A percentile compares a stretch with the other conserved stretches of the same genome.
phyloP scores from a whole-genome alignment of 179 eudicot species.

The Vitellaria paradoxa region DNA sequence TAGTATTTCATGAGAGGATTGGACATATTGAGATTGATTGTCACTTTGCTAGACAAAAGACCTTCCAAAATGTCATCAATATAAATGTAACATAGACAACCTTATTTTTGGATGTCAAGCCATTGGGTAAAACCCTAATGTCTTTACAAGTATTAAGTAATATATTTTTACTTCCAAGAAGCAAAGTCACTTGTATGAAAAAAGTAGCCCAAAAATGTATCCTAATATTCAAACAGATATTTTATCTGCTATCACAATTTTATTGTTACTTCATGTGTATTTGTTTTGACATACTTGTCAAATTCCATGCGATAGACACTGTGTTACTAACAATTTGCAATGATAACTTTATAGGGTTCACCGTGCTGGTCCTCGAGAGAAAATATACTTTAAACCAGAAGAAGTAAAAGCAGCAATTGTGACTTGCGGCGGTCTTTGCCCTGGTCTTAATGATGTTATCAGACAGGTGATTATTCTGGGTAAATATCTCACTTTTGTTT shows the following conservation, averaged over 20 bases:
- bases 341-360: conserved; percentile 63
- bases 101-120: too few relatives aligned
- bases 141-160: too few relatives aligned
- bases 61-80: too few relatives aligned
- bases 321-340: not conserved
- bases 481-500: not conserved
- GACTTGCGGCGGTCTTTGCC: conserved; percentile 98
- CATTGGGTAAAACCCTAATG: too few relatives aligned
- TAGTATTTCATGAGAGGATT: too few relatives aligned
- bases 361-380: conserved; percentile 95
- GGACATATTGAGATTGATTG: too few relatives aligned
- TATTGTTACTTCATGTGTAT: not conserved
- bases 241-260: not conserved
- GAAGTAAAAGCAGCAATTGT: conserved; percentile 96
- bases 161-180: too few relatives aligned
- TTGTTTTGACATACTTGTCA: too few relatives aligned
- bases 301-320: not conserved
- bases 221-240: not conserved
- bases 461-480: conserved; percentile 56
- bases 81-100: too few relatives aligned
- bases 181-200: not conserved
- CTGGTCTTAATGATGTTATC: conserved; percentile 96
- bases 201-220: not conserved
- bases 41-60: too few relatives aligned
- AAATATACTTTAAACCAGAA: conserved; percentile 88